phyloP scores from a whole-genome alignment of 2,329 filamentous ascomycete species.

The Fusarium transvaalense region DNA sequence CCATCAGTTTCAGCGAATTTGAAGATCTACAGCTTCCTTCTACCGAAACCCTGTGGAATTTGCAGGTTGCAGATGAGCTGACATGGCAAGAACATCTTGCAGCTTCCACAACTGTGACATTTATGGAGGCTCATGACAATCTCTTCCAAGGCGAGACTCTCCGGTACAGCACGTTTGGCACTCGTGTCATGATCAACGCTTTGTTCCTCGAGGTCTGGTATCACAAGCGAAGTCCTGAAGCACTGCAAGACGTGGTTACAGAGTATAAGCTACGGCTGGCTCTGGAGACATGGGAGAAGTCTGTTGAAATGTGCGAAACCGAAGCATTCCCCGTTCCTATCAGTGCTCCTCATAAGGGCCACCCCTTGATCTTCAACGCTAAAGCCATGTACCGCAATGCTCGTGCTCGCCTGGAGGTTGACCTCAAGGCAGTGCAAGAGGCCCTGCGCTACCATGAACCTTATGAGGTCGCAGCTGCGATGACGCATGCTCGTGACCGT shows the following conservation, averaged over 20 bases:
- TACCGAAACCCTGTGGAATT: slow-evolving; percentile 93
- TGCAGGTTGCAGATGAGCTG: slow-evolving; percentile 80
- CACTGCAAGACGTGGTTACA: slow-evolving; percentile 94
- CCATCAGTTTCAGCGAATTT: slow-evolving; percentile 98
- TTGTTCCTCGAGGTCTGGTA: slow-evolving; percentile 99
- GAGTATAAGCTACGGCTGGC: slow-evolving; percentile 98
- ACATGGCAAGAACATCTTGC: slow-evolving; percentile 86
- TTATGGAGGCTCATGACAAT: slow-evolving; percentile 93
- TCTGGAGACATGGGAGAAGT: slow-evolving; percentile 98
- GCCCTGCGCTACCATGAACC: slow-evolving; percentile 96
- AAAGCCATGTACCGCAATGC: slow-evolving; percentile 98
- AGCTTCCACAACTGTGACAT: slow-evolving; percentile 80
- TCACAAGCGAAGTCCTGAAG: slow-evolving; percentile 98
- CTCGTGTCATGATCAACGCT: slow-evolving; percentile 98
- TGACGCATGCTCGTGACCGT: slow-evolving; percentile 93
- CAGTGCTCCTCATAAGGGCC: slow-evolving; percentile 94
- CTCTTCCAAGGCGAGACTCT: slow-evolving; percentile 93
- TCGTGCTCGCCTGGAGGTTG: slow-evolving; percentile 90
- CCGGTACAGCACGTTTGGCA: slow-evolving; percentile 95
- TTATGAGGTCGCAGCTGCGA: slow-evolving; percentile 95
- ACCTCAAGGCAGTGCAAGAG: slow-evolving; percentile 95
- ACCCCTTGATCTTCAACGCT: slow-evolving; percentile 97
- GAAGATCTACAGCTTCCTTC: slow-evolving; percentile 93
- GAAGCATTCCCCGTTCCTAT: slow-evolving; percentile 90
- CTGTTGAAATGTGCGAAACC: slow-evolving; percentile 90